phyloP scores from a whole-genome alignment of 495 filamentous ascomycete species.

The Penicillium angulare region DNA sequence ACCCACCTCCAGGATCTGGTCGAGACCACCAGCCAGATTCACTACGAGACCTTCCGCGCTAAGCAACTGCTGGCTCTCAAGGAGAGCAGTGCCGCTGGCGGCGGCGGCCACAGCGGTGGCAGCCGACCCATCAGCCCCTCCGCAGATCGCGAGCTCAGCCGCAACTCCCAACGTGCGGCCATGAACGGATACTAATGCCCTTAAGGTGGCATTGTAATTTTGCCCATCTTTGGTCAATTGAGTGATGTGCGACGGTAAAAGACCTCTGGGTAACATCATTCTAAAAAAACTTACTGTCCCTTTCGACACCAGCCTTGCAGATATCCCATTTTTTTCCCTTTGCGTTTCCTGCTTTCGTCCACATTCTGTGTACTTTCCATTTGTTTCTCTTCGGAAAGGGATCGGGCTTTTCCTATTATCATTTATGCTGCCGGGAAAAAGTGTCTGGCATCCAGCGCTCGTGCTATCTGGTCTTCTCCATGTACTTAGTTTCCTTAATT shows the following conservation, averaged over 20 bases:
- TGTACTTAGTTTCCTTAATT: constrained; percentile 47
- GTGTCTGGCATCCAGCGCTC: constrained; percentile 33
- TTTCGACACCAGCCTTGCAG: constrained; percentile 43
- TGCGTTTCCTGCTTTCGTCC: constrained; percentile 26
- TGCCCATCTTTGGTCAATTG: constrained; percentile 8
- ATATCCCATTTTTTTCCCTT: constrained; percentile 46
- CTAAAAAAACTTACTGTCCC: constrained; percentile 26
- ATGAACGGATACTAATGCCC: constrained; percentile 89
- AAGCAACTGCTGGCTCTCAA: constrained; percentile 97
- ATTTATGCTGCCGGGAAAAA: constrained; percentile 29
- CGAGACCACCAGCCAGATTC: constrained; percentile 99
- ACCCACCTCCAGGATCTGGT: constrained; percentile 97
- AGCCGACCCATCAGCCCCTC: constrained; percentile 93
- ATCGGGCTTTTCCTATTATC: constrained; percentile 26
- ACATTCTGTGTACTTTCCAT: constrained; percentile 26
- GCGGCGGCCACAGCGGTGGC: constrained; percentile 63
- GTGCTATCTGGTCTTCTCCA: constrained; percentile 30
- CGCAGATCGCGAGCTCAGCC: constrained; percentile 92
- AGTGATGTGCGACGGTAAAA: constrained; percentile 9
- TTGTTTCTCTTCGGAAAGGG: constrained; percentile 13
- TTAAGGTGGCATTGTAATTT: constrained; percentile 9
- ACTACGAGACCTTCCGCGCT: constrained; percentile 99
- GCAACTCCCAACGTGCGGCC: constrained; percentile 91
- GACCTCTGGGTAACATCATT: neutral
- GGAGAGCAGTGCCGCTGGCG: constrained; percentile 86